Evolutionary conservation across 2,329 filamentous ascomycete genomes (phyloP), one percentile per base, ranked within the genome.

Genomic region (Elsinoe batatas): DNA sequence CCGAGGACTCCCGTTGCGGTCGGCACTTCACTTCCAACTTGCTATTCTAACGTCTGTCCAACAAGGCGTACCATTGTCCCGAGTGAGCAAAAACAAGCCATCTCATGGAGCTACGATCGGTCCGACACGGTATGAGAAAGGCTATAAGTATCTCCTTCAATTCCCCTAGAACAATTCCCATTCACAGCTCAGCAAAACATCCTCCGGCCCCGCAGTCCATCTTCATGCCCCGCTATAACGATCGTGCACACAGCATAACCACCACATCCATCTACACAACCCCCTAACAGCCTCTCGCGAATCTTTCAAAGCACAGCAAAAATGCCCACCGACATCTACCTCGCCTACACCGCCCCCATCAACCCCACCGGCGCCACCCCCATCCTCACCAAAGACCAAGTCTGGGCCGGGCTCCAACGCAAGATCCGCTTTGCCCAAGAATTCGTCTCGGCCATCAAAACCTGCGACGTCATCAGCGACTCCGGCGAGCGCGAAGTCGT

Each of bases 401-500:
- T 76, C 58, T 76, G 73, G 72, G 63, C 66, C 4, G 74, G 73
- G 12, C 68, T 77, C 11, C 69, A 74, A 57, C 67, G 69, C 58
- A 77, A 77, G 62, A 71, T 75, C 59, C 70, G 71, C 3, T 65
- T 68, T 56, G 71, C 73, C 5, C 66, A 75, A 40, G 71, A 74
- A 55, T 77, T 76, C 58, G 72, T 77, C 0, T 68, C 71, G 0
- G 66, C 71, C 2, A 76, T 77, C 56, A 61, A 61, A 10, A 61
- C 57, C n/a, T 74, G 70, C 59, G 64, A 68, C 22, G 71, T 77
- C 0, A 43, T 76, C 0, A 60, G 65, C 33, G 65, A 68, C 15
- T 62, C 63, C 7, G 68, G 67, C 43, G 65, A 65, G 47, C 64
- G 67, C 3, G 58, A 61, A 20, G 88, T 94, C 47, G 67, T 69